Percentiles rank a stretch among this genome's conserved stretches.
Conservation (phyloP, 2,329 filamentous ascomycete species). For the Lasiodiplodia sp. region DNA sequence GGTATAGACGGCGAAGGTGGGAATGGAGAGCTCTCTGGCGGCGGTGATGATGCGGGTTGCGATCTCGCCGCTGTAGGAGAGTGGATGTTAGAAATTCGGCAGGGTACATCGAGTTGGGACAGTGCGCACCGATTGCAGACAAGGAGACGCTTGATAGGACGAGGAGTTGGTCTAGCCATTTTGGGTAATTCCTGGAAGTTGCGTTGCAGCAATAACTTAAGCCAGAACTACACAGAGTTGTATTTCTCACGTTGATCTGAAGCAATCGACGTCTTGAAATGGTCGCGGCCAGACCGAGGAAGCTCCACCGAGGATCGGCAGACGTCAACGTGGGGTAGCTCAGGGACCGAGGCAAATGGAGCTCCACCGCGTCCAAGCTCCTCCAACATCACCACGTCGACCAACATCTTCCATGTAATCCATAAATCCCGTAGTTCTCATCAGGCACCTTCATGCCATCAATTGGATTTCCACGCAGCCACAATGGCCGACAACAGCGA, state of each 20-base stretch:
- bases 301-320: slow-evolving; percentile 3
- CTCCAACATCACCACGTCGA: background rate
- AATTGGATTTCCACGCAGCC: background rate
- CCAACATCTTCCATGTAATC: background rate
- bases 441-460: background rate
- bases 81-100: background rate
- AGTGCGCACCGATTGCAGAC: slow-evolving; percentile 55
- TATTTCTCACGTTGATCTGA: background rate
- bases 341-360: slow-evolving; percentile 27
- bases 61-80: slow-evolving; percentile 60
- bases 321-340: slow-evolving; percentile 20
- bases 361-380: slow-evolving; percentile 22
- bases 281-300: background rate
- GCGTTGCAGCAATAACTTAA: background rate
- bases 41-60: slow-evolving; percentile 67
- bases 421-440: background rate
- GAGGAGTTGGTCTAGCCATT: slow-evolving; percentile 34
- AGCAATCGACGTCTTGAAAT: background rate
- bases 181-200: background rate
- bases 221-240: background rate
- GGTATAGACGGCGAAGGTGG: slow-evolving; percentile 65
- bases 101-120: slow-evolving; percentile 43
- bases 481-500: slow-evolving; percentile 23
- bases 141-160: slow-evolving; percentile 59
- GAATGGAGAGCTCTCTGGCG: slow-evolving; percentile 64